Base-by-base conservation (phyloP, 2,329 filamentous ascomycete species). In the Fusarium siculi region DNA sequence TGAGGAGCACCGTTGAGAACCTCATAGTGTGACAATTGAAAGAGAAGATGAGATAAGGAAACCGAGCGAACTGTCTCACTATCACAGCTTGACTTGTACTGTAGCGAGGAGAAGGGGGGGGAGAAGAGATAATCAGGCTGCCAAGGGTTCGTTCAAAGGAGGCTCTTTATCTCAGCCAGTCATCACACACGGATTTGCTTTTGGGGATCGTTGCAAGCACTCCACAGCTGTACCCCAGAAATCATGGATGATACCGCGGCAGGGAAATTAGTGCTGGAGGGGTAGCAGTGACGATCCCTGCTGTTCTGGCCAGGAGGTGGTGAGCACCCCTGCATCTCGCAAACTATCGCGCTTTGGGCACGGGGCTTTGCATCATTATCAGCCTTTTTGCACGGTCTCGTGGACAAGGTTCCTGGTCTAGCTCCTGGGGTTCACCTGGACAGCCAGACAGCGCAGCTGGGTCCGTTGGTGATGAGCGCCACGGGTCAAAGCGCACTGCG, bases 1-100 rank as follows among this genome's bases (percentile, higher is more conserved):
- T 75, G 28, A 82, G 65, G 44, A 84, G 68, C 50, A 84, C 55
- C 42, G 76, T 79, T 50, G 77, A 80, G 76, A 84, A 82, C 73
- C 80, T 77, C 83, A 84, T 84, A 58, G 36, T n/a, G n/a, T 73
- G 72, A 23, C 49, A 40, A 34, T 37, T 16, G 46, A 39, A 42
- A n/a, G 23, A 14, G 46, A 57, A 34, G 53, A 16, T 42, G 16
- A 49, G 46, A 50, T 53, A 50, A 56, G 46, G 46, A 28, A 40
- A n/a, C 46, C 18, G 32, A 30, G n/a, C 37, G 21, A 46, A n/a
- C 44, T 49, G 34, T 50, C 52, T 70, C 50, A 32, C 34, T 23
- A 57, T 49, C n/a, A 25, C n/a, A 15, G 37, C 30, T 49, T 44
- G 30, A 52, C 49, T 52, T 52, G 49, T 36, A 34, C 32, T 25